Conservation (phyloP, 441 rosid species). For the Brassica balearica region DNA sequence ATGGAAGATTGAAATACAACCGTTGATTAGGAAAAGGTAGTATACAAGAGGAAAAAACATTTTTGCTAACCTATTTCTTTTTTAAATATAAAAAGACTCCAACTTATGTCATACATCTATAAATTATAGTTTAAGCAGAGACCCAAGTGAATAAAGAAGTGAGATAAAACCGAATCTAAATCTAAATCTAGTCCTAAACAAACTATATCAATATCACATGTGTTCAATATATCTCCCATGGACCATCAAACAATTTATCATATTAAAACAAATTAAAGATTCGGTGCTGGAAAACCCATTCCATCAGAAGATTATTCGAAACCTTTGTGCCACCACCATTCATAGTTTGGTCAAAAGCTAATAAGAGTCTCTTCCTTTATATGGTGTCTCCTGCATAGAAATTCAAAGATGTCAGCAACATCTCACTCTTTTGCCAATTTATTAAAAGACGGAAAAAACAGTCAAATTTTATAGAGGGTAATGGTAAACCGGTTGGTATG, state of each 20-base stretch:
- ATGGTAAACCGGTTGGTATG: conserved; percentile 32
- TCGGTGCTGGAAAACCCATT: conserved; percentile 13
- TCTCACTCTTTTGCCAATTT: conserved; percentile 6
- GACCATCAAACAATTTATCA: conserved; percentile 24
- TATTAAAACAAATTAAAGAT: not conserved
- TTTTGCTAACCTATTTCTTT: conserved; percentile 23
- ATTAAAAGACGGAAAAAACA: not conserved
- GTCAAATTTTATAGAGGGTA: not conserved
- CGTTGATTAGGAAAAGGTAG: not conserved
- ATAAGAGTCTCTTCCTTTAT: conserved; percentile 41
- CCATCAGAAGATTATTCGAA: conserved; percentile 33
- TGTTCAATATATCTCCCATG: conserved; percentile 23
- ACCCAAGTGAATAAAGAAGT: too few species aligned
- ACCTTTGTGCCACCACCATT: conserved; percentile 27
- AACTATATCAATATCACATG: conserved; percentile 32
- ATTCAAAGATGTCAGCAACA: conserved; percentile 2
- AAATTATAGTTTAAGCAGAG: not conserved
- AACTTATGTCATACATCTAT: not conserved
- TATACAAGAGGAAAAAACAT: not conserved
- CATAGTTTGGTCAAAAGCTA: conserved; percentile 36
- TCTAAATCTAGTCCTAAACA: conserved; percentile 17
- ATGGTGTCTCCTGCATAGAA: conserved; percentile 40
- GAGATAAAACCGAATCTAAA: not conserved
- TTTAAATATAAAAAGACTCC: not conserved
- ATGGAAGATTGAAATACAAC: conserved; percentile 22